Base-by-base conservation (phyloP, 2,329 filamentous ascomycete species). In the Camillea tinctor region DNA sequence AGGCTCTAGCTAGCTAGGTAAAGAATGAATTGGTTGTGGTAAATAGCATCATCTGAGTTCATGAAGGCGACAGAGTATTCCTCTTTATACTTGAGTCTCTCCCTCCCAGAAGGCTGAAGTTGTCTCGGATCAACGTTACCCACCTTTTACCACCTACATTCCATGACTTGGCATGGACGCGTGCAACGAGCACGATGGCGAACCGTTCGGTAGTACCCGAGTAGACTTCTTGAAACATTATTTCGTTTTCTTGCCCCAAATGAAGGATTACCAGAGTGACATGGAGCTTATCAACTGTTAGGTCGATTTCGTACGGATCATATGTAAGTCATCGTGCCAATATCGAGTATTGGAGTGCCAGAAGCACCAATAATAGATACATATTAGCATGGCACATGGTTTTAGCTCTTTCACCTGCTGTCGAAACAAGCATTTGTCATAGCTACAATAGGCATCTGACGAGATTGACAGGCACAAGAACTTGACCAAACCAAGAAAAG, bases 41-140 rank as follows among this genome's bases (percentile, higher is more conserved):
- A 53, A 53, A 58, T 55, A 56, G 13, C 36, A 44, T 44, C 36
- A 44, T 44, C 36, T 44, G 36, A 44, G 17, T 44, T 44, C 13
- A 6, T n/a, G 36, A 44, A 40, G 36, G n/a, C 36, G 36, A 44
- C 13, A 2, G 36, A 44, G 19, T 44, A 50, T 54, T 49, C 21
- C 19, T 51, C 56, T 62, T 60, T 64, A 65, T 60, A 59, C 17
- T 55, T 57, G 52, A 17, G 11, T 60, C 53, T 48, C n/a, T 56
- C 24, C 52, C 57, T 19, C 52, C 54, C 52, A 24, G 56, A 52
- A 52, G 57, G 54, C 30, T 52, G 44, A 24, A 54, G 44, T 59
- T 58, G 57, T 55, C 57, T 51, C 58, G 24, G 64, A 62, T 65
- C 58, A 70, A 70, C 66, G 68, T 70, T 70, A 70, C 69, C 66